Evolutionary conservation across 768 basidiomycete genomes (phyloP).

Genomic region (Phlebiopsis flavidoalba): DNA sequence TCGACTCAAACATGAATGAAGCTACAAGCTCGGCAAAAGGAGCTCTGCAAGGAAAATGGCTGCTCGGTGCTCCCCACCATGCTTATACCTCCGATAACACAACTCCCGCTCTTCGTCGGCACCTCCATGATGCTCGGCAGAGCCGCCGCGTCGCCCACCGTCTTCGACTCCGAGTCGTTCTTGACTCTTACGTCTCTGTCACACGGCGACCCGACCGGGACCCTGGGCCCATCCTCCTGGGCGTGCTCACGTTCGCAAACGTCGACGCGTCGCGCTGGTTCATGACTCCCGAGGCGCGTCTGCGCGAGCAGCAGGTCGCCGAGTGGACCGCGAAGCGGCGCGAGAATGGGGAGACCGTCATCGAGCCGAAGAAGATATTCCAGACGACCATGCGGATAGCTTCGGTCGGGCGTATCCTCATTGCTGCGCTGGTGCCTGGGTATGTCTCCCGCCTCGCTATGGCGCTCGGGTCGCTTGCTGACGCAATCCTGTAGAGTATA

Average conservation of each 20-base stretch:
- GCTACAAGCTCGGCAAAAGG: slow-evolving; percentile 50
- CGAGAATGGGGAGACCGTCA: slow-evolving; percentile 38
- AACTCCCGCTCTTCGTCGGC: slow-evolving; percentile 71
- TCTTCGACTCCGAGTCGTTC: slow-evolving; percentile 75
- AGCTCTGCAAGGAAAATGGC: slow-evolving; percentile 53
- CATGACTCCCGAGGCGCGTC: slow-evolving; percentile 50
- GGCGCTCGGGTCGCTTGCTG: background rate
- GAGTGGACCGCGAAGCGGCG: slow-evolving; percentile 40
- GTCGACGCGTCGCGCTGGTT: slow-evolving; percentile 78
- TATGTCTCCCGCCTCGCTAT: slow-evolving; percentile 27
- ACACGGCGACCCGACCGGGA: slow-evolving; percentile 65
- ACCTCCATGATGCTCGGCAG: slow-evolving; percentile 53
- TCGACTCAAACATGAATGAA: slow-evolving; percentile 17
- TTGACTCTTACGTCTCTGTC: slow-evolving; percentile 65
- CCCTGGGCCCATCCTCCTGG: slow-evolving; percentile 66
- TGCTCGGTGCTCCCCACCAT: slow-evolving; percentile 58
- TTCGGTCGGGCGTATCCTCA: slow-evolving; percentile 61
- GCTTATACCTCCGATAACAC: slow-evolving; percentile 54
- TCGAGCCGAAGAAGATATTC: slow-evolving; percentile 44
- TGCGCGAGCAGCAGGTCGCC: slow-evolving; percentile 43
- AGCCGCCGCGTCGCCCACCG: slow-evolving; percentile 52
- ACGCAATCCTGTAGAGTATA: slow-evolving; percentile 44
- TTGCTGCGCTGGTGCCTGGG: slow-evolving; percentile 72
- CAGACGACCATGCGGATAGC: slow-evolving; percentile 51
- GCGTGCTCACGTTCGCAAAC: slow-evolving; percentile 72